Evolutionary conservation across 2,329 filamentous ascomycete genomes (phyloP).

Genomic region (Aspergillus terreus): DNA sequence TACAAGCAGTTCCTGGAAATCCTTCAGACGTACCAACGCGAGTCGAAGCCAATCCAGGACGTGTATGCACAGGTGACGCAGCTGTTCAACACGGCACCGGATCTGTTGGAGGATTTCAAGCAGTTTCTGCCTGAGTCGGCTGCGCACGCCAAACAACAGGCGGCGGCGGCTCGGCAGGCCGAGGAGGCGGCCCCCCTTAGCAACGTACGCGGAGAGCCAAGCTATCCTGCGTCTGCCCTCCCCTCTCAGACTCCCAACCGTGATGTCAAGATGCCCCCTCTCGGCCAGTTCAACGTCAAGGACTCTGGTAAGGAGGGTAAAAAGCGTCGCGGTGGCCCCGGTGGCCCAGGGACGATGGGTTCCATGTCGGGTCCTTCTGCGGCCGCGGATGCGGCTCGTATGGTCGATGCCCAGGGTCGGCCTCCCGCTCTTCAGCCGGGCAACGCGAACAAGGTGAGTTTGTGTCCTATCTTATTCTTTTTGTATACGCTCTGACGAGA

Average conservation of each 20-base stretch:
- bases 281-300: conserved; percentile 86
- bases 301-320: conserved; percentile 88
- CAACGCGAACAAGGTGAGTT: conserved; percentile 50
- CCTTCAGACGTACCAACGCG: conserved; percentile 93
- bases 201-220: conserved; percentile 55
- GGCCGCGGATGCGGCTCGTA: conserved; percentile 27
- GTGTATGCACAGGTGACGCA: conserved; percentile 96
- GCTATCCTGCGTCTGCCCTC: conserved; percentile 40
- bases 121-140: conserved; percentile 94
- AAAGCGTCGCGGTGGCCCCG: conserved; percentile 67
- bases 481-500: conserved; percentile 21
- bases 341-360: conserved; percentile 30
- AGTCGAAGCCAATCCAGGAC: conserved; percentile 97
- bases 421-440: conserved; percentile 36
- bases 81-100: conserved; percentile 87
- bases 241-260: conserved; percentile 50
- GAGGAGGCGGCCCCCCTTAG: conserved; percentile 68
- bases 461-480: not conserved
- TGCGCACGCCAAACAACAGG: conserved; percentile 62
- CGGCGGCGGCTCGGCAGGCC: conserved; percentile 53
- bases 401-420: conserved; percentile 33
- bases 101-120: conserved; percentile 96
- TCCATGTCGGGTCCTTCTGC: conserved; percentile 31
- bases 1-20: conserved; percentile 99
- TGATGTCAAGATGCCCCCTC: conserved; percentile 74